phyloP scores from a whole-genome alignment of 805 yeast species.

The Myxozyma neotropica region DNA sequence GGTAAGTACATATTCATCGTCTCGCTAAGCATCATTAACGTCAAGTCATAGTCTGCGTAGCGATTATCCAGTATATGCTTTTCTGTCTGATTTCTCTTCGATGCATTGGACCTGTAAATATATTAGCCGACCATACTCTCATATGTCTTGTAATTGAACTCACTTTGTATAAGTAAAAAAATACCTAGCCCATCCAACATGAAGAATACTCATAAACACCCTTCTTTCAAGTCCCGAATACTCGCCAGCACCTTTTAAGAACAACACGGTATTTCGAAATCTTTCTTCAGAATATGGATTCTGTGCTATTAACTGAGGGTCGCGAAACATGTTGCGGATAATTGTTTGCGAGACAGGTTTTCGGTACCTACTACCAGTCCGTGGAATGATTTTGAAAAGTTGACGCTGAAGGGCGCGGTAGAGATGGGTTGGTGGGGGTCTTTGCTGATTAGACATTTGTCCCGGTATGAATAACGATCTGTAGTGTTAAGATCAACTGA shows the following conservation, averaged over 20 bases:
- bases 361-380: neutral
- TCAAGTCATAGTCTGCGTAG: slow-evolving; percentile 21
- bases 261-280: slow-evolving; percentile 15
- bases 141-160: neutral
- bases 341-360: slow-evolving; percentile 1
- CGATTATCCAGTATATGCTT: neutral
- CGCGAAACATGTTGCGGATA: slow-evolving; percentile 19
- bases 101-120: neutral
- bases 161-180: neutral
- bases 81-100: neutral
- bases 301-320: neutral
- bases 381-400: neutral
- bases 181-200: slow-evolving; percentile 18
- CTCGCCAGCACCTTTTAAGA: slow-evolving; percentile 12
- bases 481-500: too few species aligned
- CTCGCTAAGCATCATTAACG: slow-evolving; percentile 19
- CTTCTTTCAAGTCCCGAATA: slow-evolving; percentile 11
- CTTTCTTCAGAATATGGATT: slow-evolving; percentile 1
- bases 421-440: neutral
- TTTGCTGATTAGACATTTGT: too few species aligned
- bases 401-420: slow-evolving; percentile 3
- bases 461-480: too few species aligned
- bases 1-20: slow-evolving; percentile 22
- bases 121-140: neutral
- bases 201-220: slow-evolving; percentile 3